A percentile compares a stretch with the other conserved stretches of the same genome.
Conservation (phyloP, 768 basidiomycete genomes). For the Tylopilus sp. region DNA sequence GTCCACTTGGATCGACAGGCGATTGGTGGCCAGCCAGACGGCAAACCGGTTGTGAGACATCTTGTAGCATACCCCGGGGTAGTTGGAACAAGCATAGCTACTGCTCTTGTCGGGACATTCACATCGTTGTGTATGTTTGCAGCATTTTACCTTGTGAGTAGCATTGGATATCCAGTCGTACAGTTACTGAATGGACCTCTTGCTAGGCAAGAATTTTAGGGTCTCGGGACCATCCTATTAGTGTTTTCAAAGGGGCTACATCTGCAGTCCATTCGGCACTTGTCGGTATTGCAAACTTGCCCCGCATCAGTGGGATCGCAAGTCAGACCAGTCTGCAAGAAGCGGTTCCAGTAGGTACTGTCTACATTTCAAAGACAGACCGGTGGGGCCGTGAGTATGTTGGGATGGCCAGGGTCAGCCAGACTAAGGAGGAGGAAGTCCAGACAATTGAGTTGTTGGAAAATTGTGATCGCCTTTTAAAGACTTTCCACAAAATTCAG, state of each 20-base stretch:
- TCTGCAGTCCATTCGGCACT: slow-evolving; percentile 65
- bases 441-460: slow-evolving; percentile 48
- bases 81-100: slow-evolving; percentile 59
- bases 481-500: slow-evolving; percentile 32
- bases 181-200: slow-evolving; percentile 1
- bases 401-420: slow-evolving; percentile 44
- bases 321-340: slow-evolving; percentile 10
- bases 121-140: slow-evolving; percentile 47
- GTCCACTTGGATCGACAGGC: slow-evolving; percentile 50
- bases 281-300: slow-evolving; percentile 50
- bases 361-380: slow-evolving; percentile 55
- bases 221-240: slow-evolving; percentile 64
- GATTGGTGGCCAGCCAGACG: slow-evolving; percentile 20
- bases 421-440: slow-evolving; percentile 48
- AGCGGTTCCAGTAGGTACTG: slow-evolving; percentile 26
- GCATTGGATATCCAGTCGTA: not conserved
- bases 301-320: slow-evolving; percentile 22
- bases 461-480: slow-evolving; percentile 55
- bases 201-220: slow-evolving; percentile 64
- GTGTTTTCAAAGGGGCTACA: slow-evolving; percentile 60
- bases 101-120: slow-evolving; percentile 43
- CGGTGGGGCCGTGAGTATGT: slow-evolving; percentile 55
- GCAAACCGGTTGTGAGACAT: slow-evolving; percentile 39
- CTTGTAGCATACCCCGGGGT: slow-evolving; percentile 69
- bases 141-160: slow-evolving; percentile 62